Base-by-base conservation (phyloP, 345 rosid species). In the Turritis glabra region DNA sequence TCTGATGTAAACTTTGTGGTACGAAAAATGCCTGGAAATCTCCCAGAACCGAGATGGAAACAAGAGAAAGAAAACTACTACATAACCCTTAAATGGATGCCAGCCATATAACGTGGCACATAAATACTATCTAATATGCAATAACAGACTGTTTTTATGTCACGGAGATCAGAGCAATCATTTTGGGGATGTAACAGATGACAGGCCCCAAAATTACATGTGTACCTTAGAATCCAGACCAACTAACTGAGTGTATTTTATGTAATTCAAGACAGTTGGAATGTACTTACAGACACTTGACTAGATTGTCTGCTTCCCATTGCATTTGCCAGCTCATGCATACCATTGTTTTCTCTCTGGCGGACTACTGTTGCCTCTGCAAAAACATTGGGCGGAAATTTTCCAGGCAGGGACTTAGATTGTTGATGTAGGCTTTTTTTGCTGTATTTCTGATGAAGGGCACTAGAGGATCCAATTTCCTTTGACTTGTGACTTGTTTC, bases 251-350 rank as follows among this genome's bases (percentile, higher is more conserved):
- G 40, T 38, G 52, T 15, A 27, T 11, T 23, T 52, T 67, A 7
- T 40, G 18, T 21, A 17, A 32, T 23, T 51, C 29, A 29, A 60
- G 48, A 60, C 41, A 54, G 68, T 23, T 40, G 46, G 56, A 46
- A 44, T 15, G 53, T 14, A 88, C 93, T 86, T 82, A 94, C 98
- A 14, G 83, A 35, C 59, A 80, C 67, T 61, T 84, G 89, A 74
- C 69, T 35, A 40, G 76, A 57, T 61, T 81, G 78, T 77, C 79
- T 91, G 75, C 81, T 80, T 67, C 85, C 92, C 19, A 87, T 83
- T 76, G 82, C 85, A 77, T 87, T 91, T 41, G 81, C 88, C 79
- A 85, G 77, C 52, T 82, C 88, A 60, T 67, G 77, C 64, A 72
- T 74, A 8, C 80, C 82, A 83, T 82, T 84, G 67, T 86, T 86